Percentiles rank a stretch among this genome's conserved stretches.
These are phyloP conservation scores for Solanum dulcamara DNA, from an alignment of 257 asterid genomes.

Conservation along the genomic window DNA sequence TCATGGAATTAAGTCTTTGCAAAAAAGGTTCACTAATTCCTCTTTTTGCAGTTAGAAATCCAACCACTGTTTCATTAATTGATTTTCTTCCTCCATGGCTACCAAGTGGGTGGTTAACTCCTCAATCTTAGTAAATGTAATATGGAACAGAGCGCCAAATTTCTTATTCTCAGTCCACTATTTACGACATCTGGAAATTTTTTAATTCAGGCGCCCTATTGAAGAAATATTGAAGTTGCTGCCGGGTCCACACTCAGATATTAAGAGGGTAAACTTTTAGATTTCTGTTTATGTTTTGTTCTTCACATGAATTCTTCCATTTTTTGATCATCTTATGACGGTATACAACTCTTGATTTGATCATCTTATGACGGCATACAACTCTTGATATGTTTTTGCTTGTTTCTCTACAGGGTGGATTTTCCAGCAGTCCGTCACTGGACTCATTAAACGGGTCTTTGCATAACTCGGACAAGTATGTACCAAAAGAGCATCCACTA, in stretches of 20 bases:
- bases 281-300: background rate
- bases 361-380: background rate
- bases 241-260: conserved; percentile 95
- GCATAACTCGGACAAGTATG: conserved; percentile 58
- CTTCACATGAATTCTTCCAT: background rate
- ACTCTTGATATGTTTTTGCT: background rate
- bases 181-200: background rate
- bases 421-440: conserved; percentile 53
- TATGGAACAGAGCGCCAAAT: background rate
- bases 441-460: conserved; percentile 50
- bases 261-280: conserved; percentile 55
- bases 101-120: background rate
- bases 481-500: background rate
- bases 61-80: background rate
- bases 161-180: background rate
- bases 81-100: background rate
- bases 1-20: background rate
- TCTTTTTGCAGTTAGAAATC: background rate
- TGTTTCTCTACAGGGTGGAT: conserved; percentile 56
- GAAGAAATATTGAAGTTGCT: conserved; percentile 83
- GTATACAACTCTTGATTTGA: background rate
- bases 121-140: background rate
- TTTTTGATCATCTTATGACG: background rate
- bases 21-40: background rate
- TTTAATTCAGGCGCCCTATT: conserved; percentile 61